Evolutionary conservation across 2,329 filamentous ascomycete genomes (phyloP).

Genomic region (Plenodomus lindquistii): DNA sequence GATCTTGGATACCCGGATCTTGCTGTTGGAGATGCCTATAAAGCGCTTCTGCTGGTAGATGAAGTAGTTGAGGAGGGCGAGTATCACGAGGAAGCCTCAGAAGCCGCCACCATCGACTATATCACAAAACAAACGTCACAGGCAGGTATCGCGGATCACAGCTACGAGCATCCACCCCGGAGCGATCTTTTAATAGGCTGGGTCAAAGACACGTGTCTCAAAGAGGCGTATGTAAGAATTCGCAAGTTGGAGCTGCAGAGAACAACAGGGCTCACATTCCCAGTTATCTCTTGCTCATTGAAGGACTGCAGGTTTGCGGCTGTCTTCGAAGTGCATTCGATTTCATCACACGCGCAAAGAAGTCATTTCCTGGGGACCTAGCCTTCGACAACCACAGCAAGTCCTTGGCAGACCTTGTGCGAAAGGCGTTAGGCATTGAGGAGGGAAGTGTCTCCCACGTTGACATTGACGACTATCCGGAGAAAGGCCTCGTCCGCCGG

Average conservation of each 20-base stretch:
- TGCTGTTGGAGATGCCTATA: slow-evolving; percentile 86
- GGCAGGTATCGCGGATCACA: slow-evolving; percentile 1
- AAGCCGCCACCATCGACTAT: slow-evolving; percentile 51
- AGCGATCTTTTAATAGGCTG: slow-evolving; percentile 1
- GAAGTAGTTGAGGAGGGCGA: slow-evolving; percentile 78
- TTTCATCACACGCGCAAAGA: slow-evolving; percentile 67
- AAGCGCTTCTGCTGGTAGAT: slow-evolving; percentile 83
- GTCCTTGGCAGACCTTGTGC: slow-evolving; percentile 50
- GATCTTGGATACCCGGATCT: slow-evolving; percentile 86
- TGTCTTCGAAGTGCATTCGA: slow-evolving; percentile 69
- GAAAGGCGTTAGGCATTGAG: neutral
- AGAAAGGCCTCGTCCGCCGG: slow-evolving; percentile 69
- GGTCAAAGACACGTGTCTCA: slow-evolving; percentile 28
- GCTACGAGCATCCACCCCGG: neutral
- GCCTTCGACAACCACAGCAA: slow-evolving; percentile 60
- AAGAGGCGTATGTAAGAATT: slow-evolving; percentile 34
- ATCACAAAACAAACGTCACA: slow-evolving; percentile 10
- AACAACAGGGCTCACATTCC: slow-evolving; percentile 8
- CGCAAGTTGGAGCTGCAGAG: neutral
- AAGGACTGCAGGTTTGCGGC: slow-evolving; percentile 63
- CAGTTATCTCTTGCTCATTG: slow-evolving; percentile 45
- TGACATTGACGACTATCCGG: slow-evolving; percentile 63
- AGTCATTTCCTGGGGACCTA: slow-evolving; percentile 57
- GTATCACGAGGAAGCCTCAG: slow-evolving; percentile 71
- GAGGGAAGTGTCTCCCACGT: slow-evolving; percentile 42